Evolutionary conservation across 1,139 yeast genomes (phyloP), one percentile per base, ranked within the genome.

Genomic region (Taphrina confusa): DNA sequence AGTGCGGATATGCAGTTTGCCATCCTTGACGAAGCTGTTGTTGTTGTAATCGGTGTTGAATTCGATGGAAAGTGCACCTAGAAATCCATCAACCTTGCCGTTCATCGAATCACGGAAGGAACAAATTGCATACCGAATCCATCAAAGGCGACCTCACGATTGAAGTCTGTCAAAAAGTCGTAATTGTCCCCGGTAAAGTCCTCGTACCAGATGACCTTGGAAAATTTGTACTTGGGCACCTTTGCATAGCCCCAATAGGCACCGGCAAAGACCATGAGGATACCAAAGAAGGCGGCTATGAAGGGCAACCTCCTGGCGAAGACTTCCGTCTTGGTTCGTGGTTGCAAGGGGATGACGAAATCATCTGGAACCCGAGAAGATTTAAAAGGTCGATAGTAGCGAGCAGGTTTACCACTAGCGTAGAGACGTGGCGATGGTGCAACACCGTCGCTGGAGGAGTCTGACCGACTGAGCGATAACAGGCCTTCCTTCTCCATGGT

Each of bases 111-210:
- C 11, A 30, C 12, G 11, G n/a, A n/a, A n/a, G n/a, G n/a, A n/a
- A n/a, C n/a, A n/a, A n/a, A n/a, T 11, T 22, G 37, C 50, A 8
- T 45, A 45, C 52, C 52, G 20, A 47, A 54, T 6, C 47, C 58
- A 20, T 36, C 64, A 39, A 63, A 63, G 14, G 65, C 64, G 18
- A 64, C 65, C 14, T 62, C 57, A 28, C 63, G 64, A 27, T 57
- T 52, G 20, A 62, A 64, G 47, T 50, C 62, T 9, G 33, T 30
- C 58, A 62, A 50, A 11, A 60, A 8, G 18, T 45, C 23, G n/a
- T 34, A 20, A 28, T 47, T 47, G 20, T 49, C 22, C 9, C 51
- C 57, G 11, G 33, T n/a, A 16, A 51, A 46, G 52, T 62, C 63
- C 27, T 56, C 59, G 28, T 60, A 63, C 33, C 42, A 46, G 16